These are phyloP conservation scores for Venturiaceae sp. DNA, from an alignment of 2,329 filamentous ascomycete genomes.

Conservation along the genomic window DNA sequence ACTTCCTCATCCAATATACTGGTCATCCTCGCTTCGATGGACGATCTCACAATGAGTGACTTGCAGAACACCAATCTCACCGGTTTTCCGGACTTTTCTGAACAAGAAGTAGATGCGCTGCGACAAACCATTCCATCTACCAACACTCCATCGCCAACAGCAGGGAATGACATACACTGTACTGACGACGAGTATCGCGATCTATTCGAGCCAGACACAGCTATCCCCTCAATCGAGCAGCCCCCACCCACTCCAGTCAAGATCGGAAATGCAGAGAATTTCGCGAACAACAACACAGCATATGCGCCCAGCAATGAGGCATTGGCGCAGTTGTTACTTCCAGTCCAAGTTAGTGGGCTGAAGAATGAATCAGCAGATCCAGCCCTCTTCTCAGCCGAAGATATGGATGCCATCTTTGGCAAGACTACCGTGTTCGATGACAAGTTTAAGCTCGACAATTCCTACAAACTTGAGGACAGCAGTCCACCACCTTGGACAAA, in stretches of 20 bases:
- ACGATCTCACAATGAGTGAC: neutral
- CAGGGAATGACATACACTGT: neutral
- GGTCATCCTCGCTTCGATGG: neutral
- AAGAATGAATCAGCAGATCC: slow-evolving; percentile 2
- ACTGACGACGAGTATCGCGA: neutral
- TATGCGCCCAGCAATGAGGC: neutral
- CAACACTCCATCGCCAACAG: neutral
- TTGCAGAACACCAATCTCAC: neutral
- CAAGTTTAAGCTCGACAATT: neutral
- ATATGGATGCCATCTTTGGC: slow-evolving; percentile 3
- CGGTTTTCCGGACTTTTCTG: neutral
- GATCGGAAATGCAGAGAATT: neutral
- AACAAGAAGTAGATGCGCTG: neutral
- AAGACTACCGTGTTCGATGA: neutral
- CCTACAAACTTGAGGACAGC: neutral
- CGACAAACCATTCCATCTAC: neutral
- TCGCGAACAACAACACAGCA: neutral
- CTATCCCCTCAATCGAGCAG: neutral
- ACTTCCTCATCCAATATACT: neutral
- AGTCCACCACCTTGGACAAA: neutral
- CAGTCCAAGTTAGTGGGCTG: neutral
- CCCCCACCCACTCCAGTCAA: neutral
- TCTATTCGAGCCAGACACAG: neutral
- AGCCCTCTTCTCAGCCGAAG: neutral
- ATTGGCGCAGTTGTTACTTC: neutral